These are phyloP conservation scores for Colletotrichum higginsianum DNA, from an alignment of 2,329 filamentous ascomycete genomes.

Conservation along the genomic window DNA sequence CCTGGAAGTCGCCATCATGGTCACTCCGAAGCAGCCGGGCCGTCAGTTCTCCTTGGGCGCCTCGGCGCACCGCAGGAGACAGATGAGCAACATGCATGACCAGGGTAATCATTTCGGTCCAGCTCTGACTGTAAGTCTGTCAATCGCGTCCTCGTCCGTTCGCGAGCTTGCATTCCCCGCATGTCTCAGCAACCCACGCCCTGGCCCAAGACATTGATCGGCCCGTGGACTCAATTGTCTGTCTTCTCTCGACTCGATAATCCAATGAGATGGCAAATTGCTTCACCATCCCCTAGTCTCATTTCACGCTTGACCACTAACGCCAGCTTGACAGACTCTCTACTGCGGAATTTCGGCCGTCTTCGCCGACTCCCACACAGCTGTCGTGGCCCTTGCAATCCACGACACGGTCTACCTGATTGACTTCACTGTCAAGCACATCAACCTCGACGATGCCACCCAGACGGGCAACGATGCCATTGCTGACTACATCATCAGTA, in stretches of 20 bases:
- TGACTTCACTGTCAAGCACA: constrained; percentile 77
- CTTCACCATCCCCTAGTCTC: not conserved
- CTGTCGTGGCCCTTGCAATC: constrained; percentile 76
- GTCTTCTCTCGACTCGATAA: not conserved
- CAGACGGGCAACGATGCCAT: constrained; percentile 62
- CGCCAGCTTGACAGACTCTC: constrained; percentile 60
- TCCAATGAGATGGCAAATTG: not conserved
- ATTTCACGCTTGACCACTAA: not conserved
- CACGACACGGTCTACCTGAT: constrained; percentile 83
- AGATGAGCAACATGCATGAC: constrained; percentile 62
- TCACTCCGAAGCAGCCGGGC: constrained; percentile 29
- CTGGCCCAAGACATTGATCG: not conserved
- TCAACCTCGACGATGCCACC: constrained; percentile 61
- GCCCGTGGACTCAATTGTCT: not conserved
- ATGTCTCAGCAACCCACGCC: not conserved
- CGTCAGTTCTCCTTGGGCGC: constrained; percentile 62
- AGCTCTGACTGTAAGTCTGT: constrained; percentile 59
- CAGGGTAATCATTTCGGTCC: constrained; percentile 61
- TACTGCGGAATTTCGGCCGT: constrained; percentile 75
- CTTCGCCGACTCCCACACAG: constrained; percentile 63
- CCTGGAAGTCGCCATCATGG: constrained; percentile 16
- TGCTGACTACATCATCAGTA: constrained; percentile 71
- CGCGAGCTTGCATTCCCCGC: not conserved
- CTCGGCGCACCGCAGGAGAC: constrained; percentile 62
- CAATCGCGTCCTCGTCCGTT: not conserved